Percentiles rank a stretch among this genome's conserved stretches.
Evolutionary conservation across 2,329 filamentous ascomycete genomes (phyloP).

Genomic region (Ceratocystis ficicola): DNA sequence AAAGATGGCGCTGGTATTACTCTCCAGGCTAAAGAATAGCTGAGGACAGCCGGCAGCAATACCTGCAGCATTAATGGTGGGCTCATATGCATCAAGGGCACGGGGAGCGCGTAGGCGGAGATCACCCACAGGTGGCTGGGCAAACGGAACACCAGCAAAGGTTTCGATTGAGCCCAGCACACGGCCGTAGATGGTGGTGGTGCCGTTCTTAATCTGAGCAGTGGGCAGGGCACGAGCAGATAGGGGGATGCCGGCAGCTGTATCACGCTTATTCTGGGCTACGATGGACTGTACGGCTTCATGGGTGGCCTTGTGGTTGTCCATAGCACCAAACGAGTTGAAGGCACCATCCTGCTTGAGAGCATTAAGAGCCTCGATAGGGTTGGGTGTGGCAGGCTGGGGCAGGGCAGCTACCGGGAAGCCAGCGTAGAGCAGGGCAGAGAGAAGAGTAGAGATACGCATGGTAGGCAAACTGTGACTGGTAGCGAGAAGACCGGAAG

Average conservation of each 20-base stretch:
- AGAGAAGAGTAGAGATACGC: neutral
- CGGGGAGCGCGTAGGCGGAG: constrained; percentile 50
- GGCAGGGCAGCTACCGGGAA: constrained; percentile 10
- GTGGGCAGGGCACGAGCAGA: constrained; percentile 8
- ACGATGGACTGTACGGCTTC: constrained; percentile 9
- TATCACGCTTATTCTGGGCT: constrained; percentile 6
- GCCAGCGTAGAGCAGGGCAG: neutral
- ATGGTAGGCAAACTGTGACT: neutral
- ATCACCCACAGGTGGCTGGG: constrained; percentile 44
- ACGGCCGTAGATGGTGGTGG: constrained; percentile 24
- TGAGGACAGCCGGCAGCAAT: constrained; percentile 46
- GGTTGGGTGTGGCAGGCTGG: constrained; percentile 3
- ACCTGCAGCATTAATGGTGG: constrained; percentile 41
- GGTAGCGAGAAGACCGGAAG: neutral
- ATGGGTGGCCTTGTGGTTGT: constrained; percentile 8
- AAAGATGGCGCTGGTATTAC: constrained; percentile 27
- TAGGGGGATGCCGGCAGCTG: constrained; percentile 16
- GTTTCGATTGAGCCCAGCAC: constrained; percentile 35
- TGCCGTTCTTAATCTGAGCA: neutral
- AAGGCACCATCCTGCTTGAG: constrained; percentile 1
- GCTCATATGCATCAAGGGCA: constrained; percentile 37
- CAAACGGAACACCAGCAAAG: constrained; percentile 54
- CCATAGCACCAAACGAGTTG: neutral
- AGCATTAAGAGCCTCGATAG: constrained; percentile 9
- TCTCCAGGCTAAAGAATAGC: constrained; percentile 38